These are phyloP conservation scores for Gamarada debralockiae DNA, from an alignment of 495 filamentous ascomycete genomes.

Conservation along the genomic window DNA sequence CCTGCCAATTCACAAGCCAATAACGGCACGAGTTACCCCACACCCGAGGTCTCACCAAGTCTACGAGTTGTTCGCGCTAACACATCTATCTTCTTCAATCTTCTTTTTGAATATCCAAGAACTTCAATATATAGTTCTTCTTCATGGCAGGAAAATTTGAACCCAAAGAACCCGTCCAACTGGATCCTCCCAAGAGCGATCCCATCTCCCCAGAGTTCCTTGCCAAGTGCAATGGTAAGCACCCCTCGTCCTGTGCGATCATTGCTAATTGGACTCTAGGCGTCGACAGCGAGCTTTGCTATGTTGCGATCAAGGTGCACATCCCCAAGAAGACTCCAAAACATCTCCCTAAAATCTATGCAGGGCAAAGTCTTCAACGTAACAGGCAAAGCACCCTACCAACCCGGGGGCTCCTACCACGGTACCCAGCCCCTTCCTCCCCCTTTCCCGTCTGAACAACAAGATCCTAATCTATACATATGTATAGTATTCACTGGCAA, in stretches of 20 bases:
- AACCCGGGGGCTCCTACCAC: slow-evolving; percentile 76
- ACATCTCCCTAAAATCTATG: background rate
- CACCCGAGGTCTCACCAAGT: background rate
- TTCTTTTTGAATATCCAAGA: background rate
- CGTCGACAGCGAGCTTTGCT: slow-evolving; percentile 62
- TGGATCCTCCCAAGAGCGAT: slow-evolving; percentile 86
- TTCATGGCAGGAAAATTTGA: slow-evolving; percentile 69
- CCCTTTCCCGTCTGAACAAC: background rate
- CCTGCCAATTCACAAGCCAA: background rate
- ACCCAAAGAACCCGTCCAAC: slow-evolving; percentile 76
- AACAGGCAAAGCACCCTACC: slow-evolving; percentile 77
- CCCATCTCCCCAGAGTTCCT: slow-evolving; percentile 72
- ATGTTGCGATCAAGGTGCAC: slow-evolving; percentile 93
- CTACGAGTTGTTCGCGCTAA: background rate
- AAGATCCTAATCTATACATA: background rate
- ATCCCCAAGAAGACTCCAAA: background rate
- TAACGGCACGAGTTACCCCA: background rate
- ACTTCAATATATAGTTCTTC: background rate
- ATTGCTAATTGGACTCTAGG: slow-evolving; percentile 37
- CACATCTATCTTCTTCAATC: background rate
- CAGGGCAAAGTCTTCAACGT: slow-evolving; percentile 93
- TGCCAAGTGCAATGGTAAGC: slow-evolving; percentile 73
- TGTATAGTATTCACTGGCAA: slow-evolving; percentile 86
- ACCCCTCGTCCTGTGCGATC: background rate
- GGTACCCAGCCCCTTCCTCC: slow-evolving; percentile 44